Conservation (phyloP, 768 basidiomycete species). For the Scleroderma citrinum region DNA sequence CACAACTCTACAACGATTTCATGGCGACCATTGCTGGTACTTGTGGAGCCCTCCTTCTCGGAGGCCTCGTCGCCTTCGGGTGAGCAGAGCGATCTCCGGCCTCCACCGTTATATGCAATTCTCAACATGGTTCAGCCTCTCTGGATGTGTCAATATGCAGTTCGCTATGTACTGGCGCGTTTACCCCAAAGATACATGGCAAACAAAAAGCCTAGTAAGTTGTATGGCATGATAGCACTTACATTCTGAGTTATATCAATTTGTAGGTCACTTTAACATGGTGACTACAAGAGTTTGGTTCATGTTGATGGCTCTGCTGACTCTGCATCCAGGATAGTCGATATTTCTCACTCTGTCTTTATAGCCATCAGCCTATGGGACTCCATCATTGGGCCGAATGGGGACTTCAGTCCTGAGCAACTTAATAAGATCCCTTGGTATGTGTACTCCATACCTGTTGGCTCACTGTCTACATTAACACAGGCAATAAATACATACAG, state of each 20-base stretch:
- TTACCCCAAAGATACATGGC: constrained; percentile 12
- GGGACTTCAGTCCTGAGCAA: constrained; percentile 1
- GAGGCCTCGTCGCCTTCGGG: constrained; percentile 19
- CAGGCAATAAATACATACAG: no score
- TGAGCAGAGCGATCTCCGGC: not conserved
- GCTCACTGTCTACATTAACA: no score
- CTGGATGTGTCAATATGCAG: constrained; percentile 18
- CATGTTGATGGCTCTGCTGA: no score
- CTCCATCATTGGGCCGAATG: constrained; percentile 17
- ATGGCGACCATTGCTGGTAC: constrained; percentile 6
- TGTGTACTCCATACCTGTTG: not conserved
- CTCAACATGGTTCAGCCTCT: no score
- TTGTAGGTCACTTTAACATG: no score
- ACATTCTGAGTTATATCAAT: no score
- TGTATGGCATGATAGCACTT: no score
- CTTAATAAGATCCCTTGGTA: constrained; percentile 19
- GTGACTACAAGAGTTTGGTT: no score
- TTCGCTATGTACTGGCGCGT: constrained; percentile 19
- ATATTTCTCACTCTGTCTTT: constrained; percentile 20
- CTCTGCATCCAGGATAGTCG: constrained; percentile 12
- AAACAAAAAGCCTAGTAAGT: constrained; percentile 15
- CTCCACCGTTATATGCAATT: constrained; percentile 12
- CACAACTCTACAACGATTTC: not conserved
- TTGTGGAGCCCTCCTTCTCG: constrained; percentile 17
- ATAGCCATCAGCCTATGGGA: constrained; percentile 19